Percentiles rank a stretch among this genome's conserved stretches.
Conservation (phyloP, 306 rosid species). For the Vigna hirtella region DNA sequence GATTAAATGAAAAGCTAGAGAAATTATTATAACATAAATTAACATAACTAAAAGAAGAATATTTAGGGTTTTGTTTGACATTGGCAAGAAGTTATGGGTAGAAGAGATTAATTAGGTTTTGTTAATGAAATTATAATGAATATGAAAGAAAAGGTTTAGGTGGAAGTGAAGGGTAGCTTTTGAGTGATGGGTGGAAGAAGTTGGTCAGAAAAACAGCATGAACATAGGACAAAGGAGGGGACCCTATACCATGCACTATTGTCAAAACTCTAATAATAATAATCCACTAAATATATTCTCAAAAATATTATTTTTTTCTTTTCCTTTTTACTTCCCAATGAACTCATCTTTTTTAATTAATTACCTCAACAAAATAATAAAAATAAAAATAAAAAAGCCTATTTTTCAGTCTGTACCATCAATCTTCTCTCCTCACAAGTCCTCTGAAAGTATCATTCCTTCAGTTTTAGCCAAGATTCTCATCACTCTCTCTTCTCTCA, state of each 20-base stretch:
- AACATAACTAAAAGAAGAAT: too few species aligned
- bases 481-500: conserved; percentile 31
- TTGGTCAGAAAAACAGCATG: conserved; percentile 29
- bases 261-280: conserved; percentile 54
- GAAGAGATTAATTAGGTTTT: background rate
- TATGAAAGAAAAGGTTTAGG: conserved; percentile 17
- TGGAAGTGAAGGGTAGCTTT: conserved; percentile 29
- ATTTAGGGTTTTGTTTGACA: too few species aligned
- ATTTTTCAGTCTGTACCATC: conserved; percentile 47
- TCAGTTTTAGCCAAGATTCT: conserved; percentile 44
- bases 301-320: background rate
- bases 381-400: conserved; percentile 13
- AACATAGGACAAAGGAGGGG: conserved; percentile 41
- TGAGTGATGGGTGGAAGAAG: conserved; percentile 40
- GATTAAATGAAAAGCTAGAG: too few species aligned
- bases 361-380: conserved; percentile 32
- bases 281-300: conserved; percentile 46
- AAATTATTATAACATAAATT: too few species aligned
- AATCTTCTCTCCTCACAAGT: conserved; percentile 36
- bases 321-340: background rate
- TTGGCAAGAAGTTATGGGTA: too few species aligned
- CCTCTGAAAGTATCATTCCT: conserved; percentile 42
- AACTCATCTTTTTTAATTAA: conserved; percentile 10
- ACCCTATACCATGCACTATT: conserved; percentile 46
- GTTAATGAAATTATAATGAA: background rate